Evolutionary conservation across 2,329 filamentous ascomycete genomes (phyloP).

Genomic region (Colletotrichum falcatum): DNA sequence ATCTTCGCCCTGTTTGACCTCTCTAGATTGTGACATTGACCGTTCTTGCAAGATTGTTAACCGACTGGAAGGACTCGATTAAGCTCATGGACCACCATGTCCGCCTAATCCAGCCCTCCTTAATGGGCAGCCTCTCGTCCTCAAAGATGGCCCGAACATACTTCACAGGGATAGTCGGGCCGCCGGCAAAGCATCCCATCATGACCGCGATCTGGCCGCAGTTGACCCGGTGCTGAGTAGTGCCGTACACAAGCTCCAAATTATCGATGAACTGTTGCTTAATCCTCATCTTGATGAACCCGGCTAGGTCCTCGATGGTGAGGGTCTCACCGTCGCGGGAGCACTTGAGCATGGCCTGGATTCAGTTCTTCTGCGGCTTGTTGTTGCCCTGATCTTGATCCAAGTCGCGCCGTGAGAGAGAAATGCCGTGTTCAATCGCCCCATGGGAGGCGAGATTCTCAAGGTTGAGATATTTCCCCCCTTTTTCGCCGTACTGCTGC

Average conservation of each 20-base stretch:
- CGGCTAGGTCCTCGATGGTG: neutral
- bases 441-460: constrained; percentile 24
- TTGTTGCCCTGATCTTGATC: neutral
- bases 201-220: neutral
- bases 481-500: neutral
- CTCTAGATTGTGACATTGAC: neutral
- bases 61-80: neutral
- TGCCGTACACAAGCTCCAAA: neutral
- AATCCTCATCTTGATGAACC: neutral
- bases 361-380: neutral
- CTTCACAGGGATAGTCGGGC: neutral
- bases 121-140: neutral
- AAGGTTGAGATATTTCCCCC: constrained; percentile 31
- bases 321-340: neutral
- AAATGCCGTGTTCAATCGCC: constrained; percentile 49
- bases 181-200: neutral
- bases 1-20: neutral
- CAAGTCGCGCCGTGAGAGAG: constrained; percentile 45
- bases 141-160: neutral
- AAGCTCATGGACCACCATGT: neutral
- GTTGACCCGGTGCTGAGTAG: neutral
- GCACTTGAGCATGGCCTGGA: neutral
- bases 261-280: neutral
- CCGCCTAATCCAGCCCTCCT: neutral
- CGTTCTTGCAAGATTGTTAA: neutral